Conservation (phyloP, 2,329 filamentous ascomycete species). For the Colletotrichum liaoningense region DNA sequence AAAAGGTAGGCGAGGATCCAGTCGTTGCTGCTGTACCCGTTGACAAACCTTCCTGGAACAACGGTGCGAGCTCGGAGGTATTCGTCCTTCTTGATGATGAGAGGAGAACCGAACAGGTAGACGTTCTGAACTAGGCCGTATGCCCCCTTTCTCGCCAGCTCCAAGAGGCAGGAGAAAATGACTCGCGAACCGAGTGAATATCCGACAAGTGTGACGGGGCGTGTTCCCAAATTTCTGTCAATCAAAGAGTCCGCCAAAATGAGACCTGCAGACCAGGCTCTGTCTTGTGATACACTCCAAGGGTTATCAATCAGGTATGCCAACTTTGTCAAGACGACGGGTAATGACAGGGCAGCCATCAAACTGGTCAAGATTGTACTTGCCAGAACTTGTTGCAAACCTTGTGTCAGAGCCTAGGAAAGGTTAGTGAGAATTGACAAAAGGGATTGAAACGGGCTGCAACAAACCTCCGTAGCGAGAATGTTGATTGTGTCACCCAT, state of each 20-base stretch:
- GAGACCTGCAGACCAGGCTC: conserved; percentile 87
- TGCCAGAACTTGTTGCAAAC: conserved; percentile 92
- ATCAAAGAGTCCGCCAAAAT: conserved; percentile 95
- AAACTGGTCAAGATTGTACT: conserved; percentile 88
- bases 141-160: conserved; percentile 85
- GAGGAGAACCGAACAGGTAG: conserved; percentile 91
- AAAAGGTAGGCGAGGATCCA: conserved; percentile 99
- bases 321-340: conserved; percentile 91
- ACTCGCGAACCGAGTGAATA: conserved; percentile 94
- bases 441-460: conserved; percentile 31
- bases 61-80: conserved; percentile 85
- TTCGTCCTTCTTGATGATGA: conserved; percentile 93
- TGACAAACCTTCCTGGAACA: conserved; percentile 92
- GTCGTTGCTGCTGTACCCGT: conserved; percentile 93
- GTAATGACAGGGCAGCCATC: conserved; percentile 94
- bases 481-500: conserved; percentile 99
- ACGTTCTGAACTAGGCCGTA: conserved; percentile 93
- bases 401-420: conserved; percentile 89
- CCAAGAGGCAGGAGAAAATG: conserved; percentile 90
- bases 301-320: conserved; percentile 98
- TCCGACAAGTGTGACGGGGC: conserved; percentile 92
- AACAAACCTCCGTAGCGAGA: conserved; percentile 89
- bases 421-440: conserved; percentile 40
- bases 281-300: conserved; percentile 95
- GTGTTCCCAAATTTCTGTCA: conserved; percentile 88